Base-by-base conservation (phyloP, 352 stramenopile genomes). In the Plasmopara viticola region DNA sequence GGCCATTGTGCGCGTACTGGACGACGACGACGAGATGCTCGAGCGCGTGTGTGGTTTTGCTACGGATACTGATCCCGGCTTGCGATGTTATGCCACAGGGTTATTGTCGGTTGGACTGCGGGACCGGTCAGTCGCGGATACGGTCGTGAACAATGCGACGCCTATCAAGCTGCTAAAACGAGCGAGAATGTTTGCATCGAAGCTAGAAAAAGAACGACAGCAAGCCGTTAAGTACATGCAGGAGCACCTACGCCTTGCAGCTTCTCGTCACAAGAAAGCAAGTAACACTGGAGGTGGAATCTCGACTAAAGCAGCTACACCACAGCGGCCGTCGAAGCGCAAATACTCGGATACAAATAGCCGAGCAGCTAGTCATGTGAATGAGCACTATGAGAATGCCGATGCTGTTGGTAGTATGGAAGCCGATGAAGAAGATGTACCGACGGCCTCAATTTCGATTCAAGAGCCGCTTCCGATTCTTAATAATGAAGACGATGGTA, bases 71-170 rank as follows among this genome's bases (percentile, higher is more conserved):
- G 76, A 87, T 31, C 65, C 78, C 4, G 57, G 64, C 8, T 46
- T 94, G 37, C 78, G 78, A 12, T 90, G 80, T 39, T 91, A 94
- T 47, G 80, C 80, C 0, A 89, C 83, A 2, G 83, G 83, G 3
- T 51, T 94, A 25, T 58, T 94, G 1, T 82, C 83, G 10, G 75
- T 91, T 12, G 83, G 76, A 6, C 53, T 94, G 0, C 67, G 83
- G n/a, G 83, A 94, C 41, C 80, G 83, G 25, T 90, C 80, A 5
- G 64, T 91, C 48, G 83, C 83, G 1, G 80, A 91, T 41, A 78
- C 79, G 4, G 78, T 94, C 28, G 83, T 94, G 28, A 94, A 94
- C 64, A 84, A 82, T 18, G 83, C 89, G 7, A 86, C 76, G 0
- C 60, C 80, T 0, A 51, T 88, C 14, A 90, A 84, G 30, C 67